Base-by-base conservation (phyloP, 306 rosid genomes). In the Pyrus betulifolia region DNA sequence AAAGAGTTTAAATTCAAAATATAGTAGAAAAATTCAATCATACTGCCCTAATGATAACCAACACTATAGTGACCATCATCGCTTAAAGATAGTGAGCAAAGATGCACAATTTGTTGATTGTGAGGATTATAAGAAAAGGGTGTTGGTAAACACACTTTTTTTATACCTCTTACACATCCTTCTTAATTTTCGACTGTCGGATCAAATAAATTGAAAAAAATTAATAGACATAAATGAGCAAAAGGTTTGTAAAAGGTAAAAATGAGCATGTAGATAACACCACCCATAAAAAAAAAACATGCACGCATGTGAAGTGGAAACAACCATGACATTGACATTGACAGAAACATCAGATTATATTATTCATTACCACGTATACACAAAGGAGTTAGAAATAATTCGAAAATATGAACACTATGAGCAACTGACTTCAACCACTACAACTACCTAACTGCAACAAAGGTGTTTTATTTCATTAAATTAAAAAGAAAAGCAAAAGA, bases 401-500 rank as follows among this genome's bases (percentile, higher is more conserved):
- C 21, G 21, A 13, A 46, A 54, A 23, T 25, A 30, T 8, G 73
- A 51, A 52, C 31, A 58, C 28, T 63, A 71, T 54, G 80, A 70
- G 72, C n/a, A 66, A 55, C 79, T 72, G 75, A 59, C 63, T 31
- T 67, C 60, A 74, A 76, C 52, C 64, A 71, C 69, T 72, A 68
- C 57, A 82, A 78, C 85, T 23, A 80, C 87, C 83, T 76, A 74
- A 71, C 67, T 75, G 69, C 74, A 85, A 27, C 45, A 17, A 51
- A 42, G 83, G 18, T 69, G 51, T 63, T 63, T 86, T 83, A 74
- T 84, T 81, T 42, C 9, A 49, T 28, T 46, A 22, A 69, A 72
- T 40, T 18, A 58, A 51, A 27, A 66, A 13, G 54, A 74, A 42
- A 15, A 69, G 28, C 21, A 72, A 46, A 54, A 21, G 63, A 44